phyloP scores from a whole-genome alignment of 257 asterid species.

The Galeopsis tetrahit region DNA sequence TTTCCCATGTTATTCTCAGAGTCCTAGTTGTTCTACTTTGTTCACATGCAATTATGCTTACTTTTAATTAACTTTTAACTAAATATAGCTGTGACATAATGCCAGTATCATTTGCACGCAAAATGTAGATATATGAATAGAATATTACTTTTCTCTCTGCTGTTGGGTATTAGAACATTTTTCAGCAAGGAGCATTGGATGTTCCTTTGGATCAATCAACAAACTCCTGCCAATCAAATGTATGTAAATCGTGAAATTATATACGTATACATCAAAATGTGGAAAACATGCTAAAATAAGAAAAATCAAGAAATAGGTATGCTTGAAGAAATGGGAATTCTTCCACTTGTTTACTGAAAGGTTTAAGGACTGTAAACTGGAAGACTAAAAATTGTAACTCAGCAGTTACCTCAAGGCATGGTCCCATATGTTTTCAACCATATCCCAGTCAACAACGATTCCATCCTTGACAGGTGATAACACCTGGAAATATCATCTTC shows the following conservation, averaged over 20 bases:
- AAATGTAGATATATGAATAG: slow-evolving; percentile 24
- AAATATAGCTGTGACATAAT: slow-evolving; percentile 16
- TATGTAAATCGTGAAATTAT: slow-evolving; percentile 4
- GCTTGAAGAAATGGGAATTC: slow-evolving; percentile 10
- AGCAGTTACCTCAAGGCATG: slow-evolving; percentile 79
- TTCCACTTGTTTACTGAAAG: slow-evolving; percentile 14
- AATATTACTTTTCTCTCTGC: slow-evolving; percentile 86
- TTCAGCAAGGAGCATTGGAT: slow-evolving; percentile 98
- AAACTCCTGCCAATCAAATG: slow-evolving; percentile 67
- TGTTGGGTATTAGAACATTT: slow-evolving; percentile 87
- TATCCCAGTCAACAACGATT: slow-evolving; percentile 88
- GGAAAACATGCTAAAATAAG: slow-evolving; percentile 1
- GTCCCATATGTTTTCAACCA: slow-evolving; percentile 96
- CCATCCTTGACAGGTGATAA: slow-evolving; percentile 91
- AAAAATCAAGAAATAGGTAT: neutral
- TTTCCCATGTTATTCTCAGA: neutral
- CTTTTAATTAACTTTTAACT: slow-evolving; percentile 8
- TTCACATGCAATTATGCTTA: slow-evolving; percentile 9
- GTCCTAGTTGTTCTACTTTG: neutral
- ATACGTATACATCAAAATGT: slow-evolving; percentile 11
- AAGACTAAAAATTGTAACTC: neutral
- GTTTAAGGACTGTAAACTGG: slow-evolving; percentile 20
- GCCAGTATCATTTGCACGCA: slow-evolving; percentile 2
- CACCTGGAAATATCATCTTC: slow-evolving; percentile 52
- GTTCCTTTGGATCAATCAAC: slow-evolving; percentile 95